Evolutionary conservation across 2,329 filamentous ascomycete species (phyloP), one percentile per base, ranked within the genome.

Genomic region (Scortechinia acanthostroma): DNA sequence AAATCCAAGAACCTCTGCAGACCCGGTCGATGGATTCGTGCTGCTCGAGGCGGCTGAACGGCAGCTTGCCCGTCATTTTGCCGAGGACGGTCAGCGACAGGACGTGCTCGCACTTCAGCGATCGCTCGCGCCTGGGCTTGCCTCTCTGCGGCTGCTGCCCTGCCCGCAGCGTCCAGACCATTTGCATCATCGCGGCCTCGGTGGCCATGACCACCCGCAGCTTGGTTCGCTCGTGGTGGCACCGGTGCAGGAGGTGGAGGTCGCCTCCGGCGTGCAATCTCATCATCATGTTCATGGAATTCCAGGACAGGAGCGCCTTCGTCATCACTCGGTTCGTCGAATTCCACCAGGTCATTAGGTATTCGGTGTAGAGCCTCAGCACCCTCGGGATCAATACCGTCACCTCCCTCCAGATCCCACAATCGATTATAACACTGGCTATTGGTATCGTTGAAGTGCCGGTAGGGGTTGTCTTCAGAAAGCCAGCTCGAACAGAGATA

Each of bases 401-500:
- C 79, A 2, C 80, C 80, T 44, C 72, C 76, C 53, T 80, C 78
- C 45, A 81, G 56, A 50, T 82, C 80, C 77, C 79, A 83, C 2
- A 84, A 63, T 14, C 76, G 69, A 58, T 74, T 72, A 51, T 71
- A 82, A 54, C 80, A 84, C 21, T 59, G 60, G n/a, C 69, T 72
- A 28, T 65, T 60, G 16, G 52, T 50, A 15, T 74, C 69, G 55
- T 83, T 83, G 62, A 80, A 84, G 53, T 84, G 80, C 25, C 64
- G 55, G 48, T 84, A 84, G 1, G 79, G 79, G 47, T 82, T 78
- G 21, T 65, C 66, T 2, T 71, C 65, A 42, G 70, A 63, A 21
- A 84, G 63, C 75, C 76, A 84, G 16, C 68, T 65, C 13, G 73
- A 70, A 53, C 79, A 83, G 2, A 84, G 65, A 48, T 84, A 84